Percentiles rank a stretch among this genome's conserved stretches.
These are phyloP conservation scores for Hyaloscypha bicolor DNA, from an alignment of 495 filamentous ascomycete genomes.

Conservation along the genomic window DNA sequence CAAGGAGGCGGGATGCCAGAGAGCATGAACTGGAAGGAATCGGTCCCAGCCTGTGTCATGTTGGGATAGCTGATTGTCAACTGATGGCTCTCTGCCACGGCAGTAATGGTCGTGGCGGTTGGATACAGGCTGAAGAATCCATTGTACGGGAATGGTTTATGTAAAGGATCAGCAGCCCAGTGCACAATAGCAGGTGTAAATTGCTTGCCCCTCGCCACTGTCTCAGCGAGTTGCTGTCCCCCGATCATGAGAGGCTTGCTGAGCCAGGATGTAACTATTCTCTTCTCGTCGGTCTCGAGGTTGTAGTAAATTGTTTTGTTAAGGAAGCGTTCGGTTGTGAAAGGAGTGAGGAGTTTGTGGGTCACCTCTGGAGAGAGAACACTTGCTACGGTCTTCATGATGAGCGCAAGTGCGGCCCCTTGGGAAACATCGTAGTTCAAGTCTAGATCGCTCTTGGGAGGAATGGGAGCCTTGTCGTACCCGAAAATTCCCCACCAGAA, in stretches of 20 bases:
- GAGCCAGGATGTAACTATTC: slow-evolving; percentile 35
- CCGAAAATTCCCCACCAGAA: slow-evolving; percentile 39
- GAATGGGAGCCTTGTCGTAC: slow-evolving; percentile 34
- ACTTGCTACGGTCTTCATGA: slow-evolving; percentile 29
- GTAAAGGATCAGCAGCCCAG: slow-evolving; percentile 36
- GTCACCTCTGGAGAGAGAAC: slow-evolving; percentile 25
- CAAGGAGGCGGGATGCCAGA: slow-evolving; percentile 36
- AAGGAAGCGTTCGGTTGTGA: slow-evolving; percentile 31
- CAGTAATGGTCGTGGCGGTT: slow-evolving; percentile 33
- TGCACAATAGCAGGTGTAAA: slow-evolving; percentile 38
- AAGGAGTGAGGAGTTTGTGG: slow-evolving; percentile 11
- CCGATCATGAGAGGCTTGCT: slow-evolving; percentile 38
- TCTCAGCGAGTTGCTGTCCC: slow-evolving; percentile 32
- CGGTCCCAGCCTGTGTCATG: slow-evolving; percentile 36
- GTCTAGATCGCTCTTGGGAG: slow-evolving; percentile 35
- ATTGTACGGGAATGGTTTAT: slow-evolving; percentile 36
- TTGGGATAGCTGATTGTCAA: slow-evolving; percentile 36
- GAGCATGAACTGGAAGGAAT: slow-evolving; percentile 35
- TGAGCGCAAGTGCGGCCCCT: slow-evolving; percentile 32
- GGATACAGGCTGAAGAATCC: slow-evolving; percentile 35
- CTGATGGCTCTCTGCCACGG: slow-evolving; percentile 29
- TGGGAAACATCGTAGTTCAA: slow-evolving; percentile 35
- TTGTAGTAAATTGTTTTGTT: slow-evolving; percentile 33
- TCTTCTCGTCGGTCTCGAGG: slow-evolving; percentile 26
- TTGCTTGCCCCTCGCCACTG: slow-evolving; percentile 30